Evolutionary conservation across 2,329 filamentous ascomycete species (phyloP).

Genomic region (Pseudogymnoascus verrucosus): DNA sequence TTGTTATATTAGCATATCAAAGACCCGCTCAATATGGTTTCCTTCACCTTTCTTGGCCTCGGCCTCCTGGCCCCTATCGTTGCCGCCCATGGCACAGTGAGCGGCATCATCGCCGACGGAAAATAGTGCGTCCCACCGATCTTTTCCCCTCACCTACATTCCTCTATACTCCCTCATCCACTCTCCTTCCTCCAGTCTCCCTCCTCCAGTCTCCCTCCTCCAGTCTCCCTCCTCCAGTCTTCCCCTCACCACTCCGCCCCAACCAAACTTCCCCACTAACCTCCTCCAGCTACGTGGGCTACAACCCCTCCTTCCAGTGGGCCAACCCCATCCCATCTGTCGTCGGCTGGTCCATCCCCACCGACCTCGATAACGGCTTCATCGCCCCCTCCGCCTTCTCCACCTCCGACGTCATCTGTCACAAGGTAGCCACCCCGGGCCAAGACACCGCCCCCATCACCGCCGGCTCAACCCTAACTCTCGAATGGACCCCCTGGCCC

Average conservation of each 20-base stretch:
- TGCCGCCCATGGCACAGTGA: slow-evolving; percentile 23
- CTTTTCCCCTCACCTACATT: neutral
- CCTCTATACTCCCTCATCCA: neutral
- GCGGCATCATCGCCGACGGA: slow-evolving; percentile 23
- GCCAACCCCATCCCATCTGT: slow-evolving; percentile 18
- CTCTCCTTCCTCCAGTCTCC: neutral
- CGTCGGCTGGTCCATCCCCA: slow-evolving; percentile 46
- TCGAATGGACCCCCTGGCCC: slow-evolving; percentile 62
- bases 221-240: neutral
- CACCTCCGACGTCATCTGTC: slow-evolving; percentile 51
- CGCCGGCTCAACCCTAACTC: slow-evolving; percentile 51
- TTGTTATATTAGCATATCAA: neutral
- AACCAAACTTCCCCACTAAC: neutral
- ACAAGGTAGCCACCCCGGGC: slow-evolving; percentile 46
- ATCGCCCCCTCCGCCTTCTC: slow-evolving; percentile 40
- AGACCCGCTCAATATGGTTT: neutral
- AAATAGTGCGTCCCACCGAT: slow-evolving; percentile 18
- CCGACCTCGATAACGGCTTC: slow-evolving; percentile 44
- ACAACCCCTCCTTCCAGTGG: slow-evolving; percentile 24
- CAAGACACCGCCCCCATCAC: slow-evolving; percentile 44
- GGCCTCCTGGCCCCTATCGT: slow-evolving; percentile 17
- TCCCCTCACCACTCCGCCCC: neutral
- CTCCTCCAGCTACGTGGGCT: slow-evolving; percentile 22
- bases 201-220: neutral
- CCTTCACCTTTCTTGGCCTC: neutral